Evolutionary conservation across 805 yeast genomes (phyloP).

Genomic region (Candida piceae): DNA sequence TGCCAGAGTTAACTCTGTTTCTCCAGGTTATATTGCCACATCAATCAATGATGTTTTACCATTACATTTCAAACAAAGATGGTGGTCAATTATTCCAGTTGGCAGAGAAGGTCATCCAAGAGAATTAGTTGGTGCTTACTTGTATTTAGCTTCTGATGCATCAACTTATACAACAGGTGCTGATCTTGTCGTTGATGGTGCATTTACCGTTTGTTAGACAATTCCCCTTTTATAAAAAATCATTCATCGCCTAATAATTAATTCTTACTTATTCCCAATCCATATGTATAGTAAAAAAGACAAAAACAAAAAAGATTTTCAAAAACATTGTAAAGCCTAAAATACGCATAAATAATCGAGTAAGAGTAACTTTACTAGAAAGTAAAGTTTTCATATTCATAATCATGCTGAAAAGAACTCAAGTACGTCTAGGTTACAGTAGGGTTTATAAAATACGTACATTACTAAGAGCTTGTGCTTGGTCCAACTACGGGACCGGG

Average conservation of each 20-base stretch:
- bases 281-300: background rate
- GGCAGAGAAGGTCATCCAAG: conserved; percentile 42
- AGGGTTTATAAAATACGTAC: too few relatives aligned
- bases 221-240: background rate
- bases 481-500: too few relatives aligned
- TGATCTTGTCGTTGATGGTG: conserved; percentile 43
- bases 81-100: conserved; percentile 30
- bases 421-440: too few relatives aligned
- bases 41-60: conserved; percentile 31
- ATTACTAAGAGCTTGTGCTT: too few relatives aligned
- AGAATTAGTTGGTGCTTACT: conserved; percentile 44
- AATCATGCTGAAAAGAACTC: too few relatives aligned
- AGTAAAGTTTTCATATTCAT: too few relatives aligned
- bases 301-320: too few relatives aligned
- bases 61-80: conserved; percentile 16
- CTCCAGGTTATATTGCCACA: conserved; percentile 46
- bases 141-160: conserved; percentile 47
- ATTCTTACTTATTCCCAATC: background rate
- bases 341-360: too few relatives aligned
- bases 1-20: conserved; percentile 42
- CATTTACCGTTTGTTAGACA: conserved; percentile 12
- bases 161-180: conserved; percentile 43
- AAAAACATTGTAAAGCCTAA: too few relatives aligned
- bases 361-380: too few relatives aligned
- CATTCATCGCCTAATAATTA: background rate